Evolutionary conservation across 768 basidiomycete species (phyloP), one percentile per base, ranked within the genome.

Genomic region (Suillus discolor): DNA sequence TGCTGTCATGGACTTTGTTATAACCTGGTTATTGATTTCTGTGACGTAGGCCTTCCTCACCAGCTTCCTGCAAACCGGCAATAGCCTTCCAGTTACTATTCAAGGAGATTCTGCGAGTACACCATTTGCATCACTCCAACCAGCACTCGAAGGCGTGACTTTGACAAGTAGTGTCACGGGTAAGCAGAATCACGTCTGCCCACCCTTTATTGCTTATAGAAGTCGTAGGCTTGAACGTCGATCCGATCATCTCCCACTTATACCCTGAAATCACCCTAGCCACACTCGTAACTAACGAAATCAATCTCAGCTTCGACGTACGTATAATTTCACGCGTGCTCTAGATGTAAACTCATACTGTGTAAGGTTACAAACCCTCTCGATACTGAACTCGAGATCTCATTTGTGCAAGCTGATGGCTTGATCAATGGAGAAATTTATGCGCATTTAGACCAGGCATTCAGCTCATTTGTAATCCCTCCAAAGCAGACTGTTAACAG

Each of bases 401-500:
- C 82, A 57, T 84, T 83, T 64, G 82, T 88, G 1, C 89, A 90
- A 70, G 78, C 83, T 23, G 85, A 89, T 67, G 78, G 80, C 2
- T 79, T 83, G 3, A 77, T 89, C 7, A 73, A 85, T 45, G 87
- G 85, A 1, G 71, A 77, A 44, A 81, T 78, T 2, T 92, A 83
- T 68, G 89, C 91, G 6, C 81, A 81, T 62, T 90, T 91, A 73
- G 79, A 80, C 42, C 82, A 85, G 65, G 53, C 79, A 4, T 90
- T 91, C 75, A 75, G 78, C 47, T 78, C 73, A 66, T 90, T 89
- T 65, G 77, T 85, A 34, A 77, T 89, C 11, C 87, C 88, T 0
- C 79, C 88, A 1, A 83, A 84, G 18, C 75, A 84, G 65, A 87
- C 85, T 0, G 87, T 84, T 60, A 88, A 87, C 71, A 89, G 87